Conservation (phyloP, 75 land plant species). For the Isoetes taiwanensis region DNA sequence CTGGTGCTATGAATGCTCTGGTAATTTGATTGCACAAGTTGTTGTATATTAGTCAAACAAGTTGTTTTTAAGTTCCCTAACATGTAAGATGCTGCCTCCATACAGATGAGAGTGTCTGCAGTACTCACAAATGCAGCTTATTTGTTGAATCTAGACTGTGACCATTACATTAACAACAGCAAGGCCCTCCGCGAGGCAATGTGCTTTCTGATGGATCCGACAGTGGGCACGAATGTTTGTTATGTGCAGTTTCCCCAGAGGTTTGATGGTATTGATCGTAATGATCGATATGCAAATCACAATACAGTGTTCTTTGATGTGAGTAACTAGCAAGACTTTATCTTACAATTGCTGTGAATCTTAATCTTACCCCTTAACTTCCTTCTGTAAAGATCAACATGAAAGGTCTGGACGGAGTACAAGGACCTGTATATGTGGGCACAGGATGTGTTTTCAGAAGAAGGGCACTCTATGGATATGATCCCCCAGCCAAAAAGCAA, state of each 20-base stretch:
- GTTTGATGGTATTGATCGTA: constrained; percentile 73
- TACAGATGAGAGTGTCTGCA: constrained; percentile 89
- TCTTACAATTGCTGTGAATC: neutral
- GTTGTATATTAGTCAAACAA: no score
- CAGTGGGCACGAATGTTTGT: constrained; percentile 74
- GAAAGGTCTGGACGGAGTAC: constrained; percentile 87
- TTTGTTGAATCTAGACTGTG: constrained; percentile 92
- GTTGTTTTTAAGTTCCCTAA: no score
- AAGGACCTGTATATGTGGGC: constrained; percentile 86
- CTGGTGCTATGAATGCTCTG: constrained; percentile 85
- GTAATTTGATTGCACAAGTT: constrained; percentile 17
- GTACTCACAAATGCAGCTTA: constrained; percentile 96
- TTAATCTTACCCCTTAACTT: constrained; percentile 13
- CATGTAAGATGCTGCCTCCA: no score
- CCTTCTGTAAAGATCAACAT: constrained; percentile 51
- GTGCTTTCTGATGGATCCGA: constrained; percentile 89
- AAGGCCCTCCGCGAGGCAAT: constrained; percentile 47
- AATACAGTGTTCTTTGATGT: constrained; percentile 99
- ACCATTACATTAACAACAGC: constrained; percentile 99
- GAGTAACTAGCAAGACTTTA: constrained; percentile 18
- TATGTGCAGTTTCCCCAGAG: constrained; percentile 98
- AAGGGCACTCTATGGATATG: constrained; percentile 64
- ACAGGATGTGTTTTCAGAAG: constrained; percentile 85
- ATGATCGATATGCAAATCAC: constrained; percentile 95
- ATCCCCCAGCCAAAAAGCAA: no score